Evolutionary conservation across 1,139 yeast genomes (phyloP).

Genomic region (Trichomonascaceae sp.): DNA sequence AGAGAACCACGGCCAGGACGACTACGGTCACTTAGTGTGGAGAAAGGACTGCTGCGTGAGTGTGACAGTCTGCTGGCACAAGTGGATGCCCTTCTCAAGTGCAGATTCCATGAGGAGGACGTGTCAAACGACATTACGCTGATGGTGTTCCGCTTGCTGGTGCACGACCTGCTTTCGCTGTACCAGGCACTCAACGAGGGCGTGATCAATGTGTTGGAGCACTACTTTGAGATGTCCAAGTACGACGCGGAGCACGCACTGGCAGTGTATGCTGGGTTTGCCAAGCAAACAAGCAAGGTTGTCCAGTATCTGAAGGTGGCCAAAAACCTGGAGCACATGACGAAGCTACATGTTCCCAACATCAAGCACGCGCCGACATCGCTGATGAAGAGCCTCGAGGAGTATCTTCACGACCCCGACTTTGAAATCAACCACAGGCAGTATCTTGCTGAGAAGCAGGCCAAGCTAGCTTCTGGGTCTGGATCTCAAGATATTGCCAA

Average conservation of each 20-base stretch:
- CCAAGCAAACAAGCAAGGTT: constrained; percentile 75
- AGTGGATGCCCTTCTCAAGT: constrained; percentile 60
- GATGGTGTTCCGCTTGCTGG: constrained; percentile 75
- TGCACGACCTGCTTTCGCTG: constrained; percentile 69
- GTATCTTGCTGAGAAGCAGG: constrained; percentile 53
- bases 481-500: no score
- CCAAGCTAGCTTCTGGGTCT: constrained; percentile 15
- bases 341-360: constrained; percentile 87
- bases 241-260: constrained; percentile 80
- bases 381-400: constrained; percentile 72
- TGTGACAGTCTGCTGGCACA: constrained; percentile 76
- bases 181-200: constrained; percentile 92
- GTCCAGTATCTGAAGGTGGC: constrained; percentile 82
- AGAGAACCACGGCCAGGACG: constrained; percentile 36
- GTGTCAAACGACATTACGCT: constrained; percentile 69
- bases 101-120: constrained; percentile 59
- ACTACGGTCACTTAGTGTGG: constrained; percentile 49
- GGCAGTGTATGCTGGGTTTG: constrained; percentile 71
- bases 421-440: constrained; percentile 71
- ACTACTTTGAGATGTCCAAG: constrained; percentile 83
- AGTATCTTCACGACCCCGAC: constrained; percentile 76
- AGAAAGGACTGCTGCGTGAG: constrained; percentile 74
- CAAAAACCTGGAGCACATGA: constrained; percentile 72
- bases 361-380: constrained; percentile 97
- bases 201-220: constrained; percentile 81